Evolutionary conservation across 768 basidiomycete genomes (phyloP).

Genomic region (Tylopilus balloui): DNA sequence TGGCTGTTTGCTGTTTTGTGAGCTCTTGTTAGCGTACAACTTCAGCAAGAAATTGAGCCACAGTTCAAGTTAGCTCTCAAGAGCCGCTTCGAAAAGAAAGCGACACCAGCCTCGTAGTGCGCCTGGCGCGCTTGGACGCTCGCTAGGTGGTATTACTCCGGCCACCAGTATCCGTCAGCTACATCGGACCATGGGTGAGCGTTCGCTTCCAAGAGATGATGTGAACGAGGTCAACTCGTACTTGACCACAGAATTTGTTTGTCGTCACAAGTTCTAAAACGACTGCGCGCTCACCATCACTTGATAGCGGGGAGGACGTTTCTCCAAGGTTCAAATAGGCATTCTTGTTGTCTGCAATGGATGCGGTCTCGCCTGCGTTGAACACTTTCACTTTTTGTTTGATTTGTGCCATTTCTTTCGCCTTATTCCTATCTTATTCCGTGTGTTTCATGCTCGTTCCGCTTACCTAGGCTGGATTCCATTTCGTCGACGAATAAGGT

Average conservation of each 20-base stretch:
- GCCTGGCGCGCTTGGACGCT: conserved; percentile 58
- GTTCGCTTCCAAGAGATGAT: not conserved
- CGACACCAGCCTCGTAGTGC: conserved; percentile 53
- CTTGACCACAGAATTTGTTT: conserved; percentile 83
- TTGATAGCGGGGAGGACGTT: conserved; percentile 66
- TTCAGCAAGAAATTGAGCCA: conserved; percentile 54
- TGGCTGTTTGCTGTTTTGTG: conserved; percentile 49
- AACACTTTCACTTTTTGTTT: no score
- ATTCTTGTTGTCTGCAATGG: no score
- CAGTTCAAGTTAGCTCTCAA: conserved; percentile 53
- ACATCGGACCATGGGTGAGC: not conserved
- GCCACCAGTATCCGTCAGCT: conserved; percentile 48
- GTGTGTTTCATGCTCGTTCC: no score
- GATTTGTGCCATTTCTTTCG: no score
- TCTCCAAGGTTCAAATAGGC: conserved; percentile 80
- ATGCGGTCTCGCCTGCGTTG: no score
- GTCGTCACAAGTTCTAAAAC: conserved; percentile 70
- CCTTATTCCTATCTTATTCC: no score
- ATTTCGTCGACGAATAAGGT: no score
- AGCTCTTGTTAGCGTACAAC: conserved; percentile 47
- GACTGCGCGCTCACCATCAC: conserved; percentile 54
- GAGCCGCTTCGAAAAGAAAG: not conserved
- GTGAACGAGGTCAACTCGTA: conserved; percentile 30
- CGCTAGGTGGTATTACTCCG: conserved; percentile 71
- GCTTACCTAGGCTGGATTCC: no score